Evolutionary conservation across 768 basidiomycete species (phyloP).

Genomic region (Rhodotorula sphaerocarpa): DNA sequence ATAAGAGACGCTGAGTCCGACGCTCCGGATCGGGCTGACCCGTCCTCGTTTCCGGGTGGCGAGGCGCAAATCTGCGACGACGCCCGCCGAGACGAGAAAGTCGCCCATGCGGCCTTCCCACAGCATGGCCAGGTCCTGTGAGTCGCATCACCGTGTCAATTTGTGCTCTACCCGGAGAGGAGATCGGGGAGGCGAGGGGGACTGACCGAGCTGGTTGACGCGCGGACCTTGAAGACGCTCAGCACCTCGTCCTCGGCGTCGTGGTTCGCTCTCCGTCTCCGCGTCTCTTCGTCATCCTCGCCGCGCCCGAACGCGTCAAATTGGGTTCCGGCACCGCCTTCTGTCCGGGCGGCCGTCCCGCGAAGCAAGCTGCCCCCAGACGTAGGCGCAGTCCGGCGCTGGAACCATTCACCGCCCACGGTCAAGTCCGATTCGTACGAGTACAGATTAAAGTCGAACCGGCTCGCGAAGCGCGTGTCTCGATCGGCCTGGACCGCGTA

Average conservation of each 20-base stretch:
- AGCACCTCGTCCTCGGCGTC: conserved; percentile 49
- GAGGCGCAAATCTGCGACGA: conserved; percentile 67
- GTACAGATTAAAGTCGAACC: conserved; percentile 94
- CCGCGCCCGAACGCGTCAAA: conserved; percentile 35
- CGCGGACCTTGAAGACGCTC: conserved; percentile 80
- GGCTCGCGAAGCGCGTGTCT: conserved; percentile 61
- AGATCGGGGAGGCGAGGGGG: neutral
- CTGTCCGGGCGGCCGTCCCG: neutral
- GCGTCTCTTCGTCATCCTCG: neutral
- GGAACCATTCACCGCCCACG: conserved; percentile 83
- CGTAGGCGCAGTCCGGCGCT: conserved; percentile 39
- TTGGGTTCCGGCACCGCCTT: conserved; percentile 1
- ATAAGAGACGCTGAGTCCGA: conserved; percentile 24
- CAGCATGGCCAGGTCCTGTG: conserved; percentile 74
- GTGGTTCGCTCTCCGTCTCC: conserved; percentile 4
- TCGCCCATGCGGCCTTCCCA: conserved; percentile 90
- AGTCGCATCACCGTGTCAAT: too few species aligned
- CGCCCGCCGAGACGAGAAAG: conserved; percentile 78
- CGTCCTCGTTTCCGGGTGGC: conserved; percentile 19
- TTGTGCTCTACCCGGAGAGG: conserved; percentile 1
- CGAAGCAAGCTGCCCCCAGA: too few species aligned
- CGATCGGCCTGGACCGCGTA: conserved; percentile 80
- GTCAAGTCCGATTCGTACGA: conserved; percentile 96
- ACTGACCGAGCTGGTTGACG: conserved; percentile 80
- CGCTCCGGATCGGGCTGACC: conserved; percentile 25